Evolutionary conservation across 257 asterid genomes (phyloP).

Genomic region (Capsicum rhomboideum): DNA sequence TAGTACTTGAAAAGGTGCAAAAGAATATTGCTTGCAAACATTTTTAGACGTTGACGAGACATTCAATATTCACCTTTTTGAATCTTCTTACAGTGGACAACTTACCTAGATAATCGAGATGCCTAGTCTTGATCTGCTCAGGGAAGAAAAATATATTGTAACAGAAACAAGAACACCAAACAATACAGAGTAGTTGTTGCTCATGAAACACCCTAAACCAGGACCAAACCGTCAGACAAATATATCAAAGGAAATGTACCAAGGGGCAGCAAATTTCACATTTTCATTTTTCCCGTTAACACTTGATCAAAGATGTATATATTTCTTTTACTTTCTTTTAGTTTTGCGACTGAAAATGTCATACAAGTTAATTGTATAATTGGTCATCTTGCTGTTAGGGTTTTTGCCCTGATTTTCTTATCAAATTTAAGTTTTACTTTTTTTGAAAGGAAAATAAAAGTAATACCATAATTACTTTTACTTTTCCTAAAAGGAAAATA

Average conservation of each 20-base stretch:
- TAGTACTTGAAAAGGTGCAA: neutral
- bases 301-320: neutral
- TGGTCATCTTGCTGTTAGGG: too few species aligned
- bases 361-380: neutral
- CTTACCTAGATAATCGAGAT: constrained; percentile 73
- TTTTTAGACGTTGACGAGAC: neutral
- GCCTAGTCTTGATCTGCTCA: constrained; percentile 60
- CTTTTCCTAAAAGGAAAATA: too few species aligned
- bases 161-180: constrained; percentile 61
- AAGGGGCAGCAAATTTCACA: neutral
- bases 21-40: neutral
- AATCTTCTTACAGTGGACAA: neutral
- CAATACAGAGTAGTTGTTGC: constrained; percentile 56
- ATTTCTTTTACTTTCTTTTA: neutral
- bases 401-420: too few species aligned
- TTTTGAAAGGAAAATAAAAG: too few species aligned
- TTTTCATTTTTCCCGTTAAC: neutral
- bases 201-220: constrained; percentile 20
- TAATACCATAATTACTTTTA: too few species aligned
- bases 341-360: neutral
- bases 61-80: neutral
- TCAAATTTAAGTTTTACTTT: too few species aligned
- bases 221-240: neutral
- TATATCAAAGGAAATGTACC: neutral
- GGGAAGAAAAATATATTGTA: constrained; percentile 70